These are phyloP conservation scores for Nevesoporus exiguus DNA, from an alignment of 768 basidiomycete species.

Conservation along the genomic window DNA sequence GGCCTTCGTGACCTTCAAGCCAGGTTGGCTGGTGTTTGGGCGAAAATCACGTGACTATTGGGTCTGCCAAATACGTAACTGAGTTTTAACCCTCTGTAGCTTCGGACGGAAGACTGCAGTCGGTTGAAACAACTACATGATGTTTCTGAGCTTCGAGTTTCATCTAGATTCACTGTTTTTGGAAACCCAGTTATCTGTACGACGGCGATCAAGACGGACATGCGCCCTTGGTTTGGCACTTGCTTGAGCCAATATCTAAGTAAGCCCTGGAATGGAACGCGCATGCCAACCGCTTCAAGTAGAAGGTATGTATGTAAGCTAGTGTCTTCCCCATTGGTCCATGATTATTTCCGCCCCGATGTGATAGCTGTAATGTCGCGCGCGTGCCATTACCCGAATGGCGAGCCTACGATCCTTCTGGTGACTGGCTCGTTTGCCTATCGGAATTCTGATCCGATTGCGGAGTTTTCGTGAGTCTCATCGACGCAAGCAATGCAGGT, in stretches of 20 bases:
- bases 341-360: conserved; percentile 15
- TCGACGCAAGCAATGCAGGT: background rate
- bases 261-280: conserved; percentile 11
- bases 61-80: too few species aligned
- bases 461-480: background rate
- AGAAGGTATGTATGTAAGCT: conserved; percentile 16
- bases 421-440: background rate
- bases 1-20: too few species aligned
- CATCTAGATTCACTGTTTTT: conserved; percentile 6
- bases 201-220: conserved; percentile 30
- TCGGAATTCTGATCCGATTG: background rate
- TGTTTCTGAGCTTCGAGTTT: conserved; percentile 4
- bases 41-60: conserved; percentile 16
- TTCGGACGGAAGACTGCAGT: too few species aligned
- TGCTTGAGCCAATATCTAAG: conserved; percentile 2
- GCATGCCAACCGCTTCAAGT: conserved; percentile 1
- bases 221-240: conserved; percentile 12
- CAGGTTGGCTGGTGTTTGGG: background rate
- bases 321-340: conserved; percentile 1
- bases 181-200: conserved; percentile 4
- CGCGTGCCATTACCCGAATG: background rate
- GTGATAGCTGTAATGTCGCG: conserved; percentile 16
- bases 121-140: background rate
- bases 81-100: too few species aligned
- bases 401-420: background rate